Conservation (phyloP, 2,329 filamentous ascomycete genomes). For the Didymosphaeria variabile region DNA sequence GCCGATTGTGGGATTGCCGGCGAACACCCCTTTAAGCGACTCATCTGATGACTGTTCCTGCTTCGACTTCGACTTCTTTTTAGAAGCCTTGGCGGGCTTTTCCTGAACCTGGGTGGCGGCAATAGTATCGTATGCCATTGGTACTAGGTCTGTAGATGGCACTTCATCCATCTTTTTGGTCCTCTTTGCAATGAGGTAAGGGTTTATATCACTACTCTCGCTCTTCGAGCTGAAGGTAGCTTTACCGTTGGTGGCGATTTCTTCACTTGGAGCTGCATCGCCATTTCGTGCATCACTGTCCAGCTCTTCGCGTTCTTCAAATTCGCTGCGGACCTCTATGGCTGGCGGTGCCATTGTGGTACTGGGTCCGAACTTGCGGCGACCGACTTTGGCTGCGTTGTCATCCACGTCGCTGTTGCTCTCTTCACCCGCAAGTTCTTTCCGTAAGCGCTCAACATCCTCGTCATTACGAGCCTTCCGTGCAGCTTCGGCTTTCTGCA, state of each 20-base stretch:
- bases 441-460: constrained; percentile 66
- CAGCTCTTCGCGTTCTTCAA: constrained; percentile 67
- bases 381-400: constrained; percentile 70
- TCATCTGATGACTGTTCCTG: constrained; percentile 30
- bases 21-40: constrained; percentile 29
- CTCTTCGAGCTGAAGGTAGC: constrained; percentile 16
- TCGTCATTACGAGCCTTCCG: constrained; percentile 84
- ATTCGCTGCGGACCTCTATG: constrained; percentile 58
- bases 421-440: constrained; percentile 72
- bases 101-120: constrained; percentile 12
- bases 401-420: constrained; percentile 60
- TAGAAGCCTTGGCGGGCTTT: constrained; percentile 22
- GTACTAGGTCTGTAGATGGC: constrained; percentile 22
- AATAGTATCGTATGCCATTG: constrained; percentile 25
- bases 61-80: constrained; percentile 30
- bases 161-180: constrained; percentile 31
- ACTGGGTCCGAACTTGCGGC: constrained; percentile 72
- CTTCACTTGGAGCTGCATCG: constrained; percentile 39
- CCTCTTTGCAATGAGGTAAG: constrained; percentile 48
- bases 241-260: constrained; percentile 32
- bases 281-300: constrained; percentile 50
- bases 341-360: constrained; percentile 43
- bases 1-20: constrained; percentile 43
- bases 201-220: constrained; percentile 30
- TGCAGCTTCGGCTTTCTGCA: constrained; percentile 85